Percentiles rank a stretch among this genome's conserved stretches.
Evolutionary conservation across 768 basidiomycete species (phyloP).

Genomic region (Rhodotorula taiwanensis): DNA sequence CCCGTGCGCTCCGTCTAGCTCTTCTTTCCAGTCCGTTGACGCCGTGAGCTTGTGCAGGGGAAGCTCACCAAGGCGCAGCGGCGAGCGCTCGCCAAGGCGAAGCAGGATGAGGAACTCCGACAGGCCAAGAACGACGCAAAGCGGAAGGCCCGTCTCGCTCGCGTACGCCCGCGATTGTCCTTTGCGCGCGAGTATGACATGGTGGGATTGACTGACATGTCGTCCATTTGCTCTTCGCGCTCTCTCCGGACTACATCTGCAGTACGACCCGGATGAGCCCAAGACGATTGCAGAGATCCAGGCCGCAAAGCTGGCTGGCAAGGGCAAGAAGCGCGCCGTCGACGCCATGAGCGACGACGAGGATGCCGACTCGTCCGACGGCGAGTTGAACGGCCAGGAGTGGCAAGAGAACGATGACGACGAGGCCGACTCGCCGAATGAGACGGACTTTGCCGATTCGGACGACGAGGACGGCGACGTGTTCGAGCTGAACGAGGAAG

Average conservation of each 20-base stretch:
- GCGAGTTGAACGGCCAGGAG: conserved; percentile 21
- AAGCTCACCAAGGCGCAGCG: conserved; percentile 64
- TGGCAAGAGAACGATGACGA: conserved; percentile 43
- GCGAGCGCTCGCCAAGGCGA: conserved; percentile 72
- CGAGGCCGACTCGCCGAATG: conserved; percentile 43
- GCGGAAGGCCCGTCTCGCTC: conserved; percentile 76
- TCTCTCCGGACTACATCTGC: too few species aligned
- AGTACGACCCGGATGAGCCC: conserved; percentile 91
- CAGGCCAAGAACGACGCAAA: conserved; percentile 34
- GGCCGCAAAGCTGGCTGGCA: conserved; percentile 39
- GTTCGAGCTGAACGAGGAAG: conserved; percentile 15
- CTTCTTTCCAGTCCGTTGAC: not conserved
- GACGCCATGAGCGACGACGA: not conserved
- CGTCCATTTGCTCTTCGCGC: too few species aligned
- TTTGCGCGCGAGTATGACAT: too few species aligned
- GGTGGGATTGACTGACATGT: too few species aligned
- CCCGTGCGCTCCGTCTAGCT: not conserved
- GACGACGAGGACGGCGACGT: conserved; percentile 36
- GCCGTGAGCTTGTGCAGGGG: not conserved
- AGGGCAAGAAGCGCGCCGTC: conserved; percentile 38
- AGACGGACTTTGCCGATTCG: conserved; percentile 36
- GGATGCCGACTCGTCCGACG: conserved; percentile 8
- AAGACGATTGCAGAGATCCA: conserved; percentile 62
- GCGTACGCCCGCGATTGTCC: conserved; percentile 56
- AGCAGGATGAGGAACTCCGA: conserved; percentile 59